Evolutionary conservation across 2,329 filamentous ascomycete species (phyloP), one percentile per base, ranked within the genome.

Genomic region (Tothia fuscella): DNA sequence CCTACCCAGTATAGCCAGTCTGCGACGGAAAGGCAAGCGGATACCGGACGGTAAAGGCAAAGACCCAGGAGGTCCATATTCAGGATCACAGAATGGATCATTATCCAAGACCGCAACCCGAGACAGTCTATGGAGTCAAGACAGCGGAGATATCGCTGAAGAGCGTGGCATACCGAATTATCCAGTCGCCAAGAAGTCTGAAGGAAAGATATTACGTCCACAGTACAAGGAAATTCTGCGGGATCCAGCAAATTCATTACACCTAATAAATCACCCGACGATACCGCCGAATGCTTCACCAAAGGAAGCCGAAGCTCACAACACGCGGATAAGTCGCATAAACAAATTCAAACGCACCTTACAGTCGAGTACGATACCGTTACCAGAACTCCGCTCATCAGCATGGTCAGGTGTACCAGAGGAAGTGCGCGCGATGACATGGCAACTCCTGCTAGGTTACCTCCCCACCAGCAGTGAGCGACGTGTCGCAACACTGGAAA

Each of bases 341-440:
- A 95, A 98, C 65, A 96, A 96, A 58, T 98, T 98, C 66, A 98
- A 98, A 62, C 82, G 82, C 53, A 84, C 98, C 40, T 70, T 98
- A 5, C 91, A 98, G 63, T 78, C 89, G 17, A 94, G 85, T 30
- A 87, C 84, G 1, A 91, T 98, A 52, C 80, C 86, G 2, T 64
- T 96, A 2, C 68, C 81, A 14, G 89, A 96, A 41, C 70, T 98
- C 19, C 76, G 91, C 48, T 72, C 86, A 44, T 70, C 87, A 24
- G 87, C 91, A 22, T 98, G 93, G 91, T 91, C 88, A 40, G 91
- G 91, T 10, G 75, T 96, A 26, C 93, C 91, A 0, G 81, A 86
- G 52, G 93, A 98, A 65, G 87, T 98, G 14, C 84, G 93, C 43
- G 86, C 91, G 38, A 95, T 98, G 82, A 91, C 89, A n/a, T 98